Evolutionary conservation across 805 yeast genomes (phyloP).

Genomic region (Saturnispora zaruensis): DNA sequence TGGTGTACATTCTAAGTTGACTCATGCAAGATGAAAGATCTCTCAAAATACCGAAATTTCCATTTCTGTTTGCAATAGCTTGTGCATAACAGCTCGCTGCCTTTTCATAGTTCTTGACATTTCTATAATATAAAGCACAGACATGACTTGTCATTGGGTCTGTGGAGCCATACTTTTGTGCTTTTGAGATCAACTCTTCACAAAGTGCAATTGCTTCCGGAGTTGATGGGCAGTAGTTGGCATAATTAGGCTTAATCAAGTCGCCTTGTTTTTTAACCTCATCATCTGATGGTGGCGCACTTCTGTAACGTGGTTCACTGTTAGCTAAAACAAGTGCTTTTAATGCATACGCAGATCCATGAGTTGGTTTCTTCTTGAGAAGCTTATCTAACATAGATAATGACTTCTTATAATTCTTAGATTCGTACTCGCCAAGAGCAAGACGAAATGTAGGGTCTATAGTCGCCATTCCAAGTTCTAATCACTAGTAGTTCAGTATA

Average conservation of each 20-base stretch:
- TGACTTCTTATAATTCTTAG: slow-evolving; percentile 80
- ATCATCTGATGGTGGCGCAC: slow-evolving; percentile 7
- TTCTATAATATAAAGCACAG: slow-evolving; percentile 74
- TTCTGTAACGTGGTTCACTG: slow-evolving; percentile 10
- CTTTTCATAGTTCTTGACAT: slow-evolving; percentile 57
- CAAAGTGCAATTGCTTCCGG: slow-evolving; percentile 50
- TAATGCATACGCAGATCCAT: slow-evolving; percentile 75
- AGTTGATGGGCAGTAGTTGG: slow-evolving; percentile 40
- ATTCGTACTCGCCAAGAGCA: slow-evolving; percentile 76
- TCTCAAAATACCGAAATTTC: slow-evolving; percentile 68
- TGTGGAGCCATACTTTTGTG: slow-evolving; percentile 46
- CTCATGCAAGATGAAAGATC: slow-evolving; percentile 75
- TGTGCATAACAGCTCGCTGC: slow-evolving; percentile 72
- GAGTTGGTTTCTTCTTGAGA: slow-evolving; percentile 64
- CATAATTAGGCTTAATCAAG: slow-evolving; percentile 6
- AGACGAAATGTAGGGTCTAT: slow-evolving; percentile 43
- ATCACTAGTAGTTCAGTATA: too few species aligned
- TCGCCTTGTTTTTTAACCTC: slow-evolving; percentile 8
- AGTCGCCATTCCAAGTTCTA: neutral
- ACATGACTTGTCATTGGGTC: slow-evolving; percentile 77
- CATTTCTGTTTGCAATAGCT: slow-evolving; percentile 69
- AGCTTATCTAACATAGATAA: slow-evolving; percentile 66
- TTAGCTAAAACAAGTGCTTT: slow-evolving; percentile 56
- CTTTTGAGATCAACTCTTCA: slow-evolving; percentile 49
- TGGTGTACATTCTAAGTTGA: slow-evolving; percentile 68